phyloP scores from a whole-genome alignment of 2,329 filamentous ascomycete species.

The Acrodontium crateriforme region DNA sequence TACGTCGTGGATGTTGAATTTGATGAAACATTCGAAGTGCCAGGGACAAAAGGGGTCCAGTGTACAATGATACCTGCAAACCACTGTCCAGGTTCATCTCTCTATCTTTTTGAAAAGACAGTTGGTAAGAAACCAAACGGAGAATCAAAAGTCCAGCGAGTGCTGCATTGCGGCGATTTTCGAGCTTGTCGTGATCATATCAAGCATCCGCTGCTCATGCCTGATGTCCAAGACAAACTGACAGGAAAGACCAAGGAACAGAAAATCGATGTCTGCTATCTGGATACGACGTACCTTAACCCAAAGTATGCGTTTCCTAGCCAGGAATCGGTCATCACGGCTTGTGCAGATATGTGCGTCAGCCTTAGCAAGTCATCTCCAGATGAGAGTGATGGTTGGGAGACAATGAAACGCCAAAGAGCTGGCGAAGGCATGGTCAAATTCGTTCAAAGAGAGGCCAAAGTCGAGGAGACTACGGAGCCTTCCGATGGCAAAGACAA shows the following conservation, averaged over 20 bases:
- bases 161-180: slow-evolving; percentile 93
- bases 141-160: slow-evolving; percentile 50
- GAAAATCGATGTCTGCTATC: slow-evolving; percentile 86
- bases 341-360: slow-evolving; percentile 80
- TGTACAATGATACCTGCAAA: slow-evolving; percentile 96
- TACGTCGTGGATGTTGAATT: slow-evolving; percentile 80
- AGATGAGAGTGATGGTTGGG: slow-evolving; percentile 42
- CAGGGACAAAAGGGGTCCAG: slow-evolving; percentile 64
- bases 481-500: slow-evolving; percentile 20
- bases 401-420: slow-evolving; percentile 41
- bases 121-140: slow-evolving; percentile 44
- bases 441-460: slow-evolving; percentile 40
- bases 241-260: slow-evolving; percentile 64
- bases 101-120: slow-evolving; percentile 82
- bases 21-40: slow-evolving; percentile 64
- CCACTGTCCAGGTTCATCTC: slow-evolving; percentile 86
- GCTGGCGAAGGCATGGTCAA: slow-evolving; percentile 48
- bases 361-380: slow-evolving; percentile 54
- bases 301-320: slow-evolving; percentile 89
- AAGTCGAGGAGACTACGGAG: slow-evolving; percentile 25
- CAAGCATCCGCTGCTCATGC: slow-evolving; percentile 64
- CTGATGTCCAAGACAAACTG: slow-evolving; percentile 55
- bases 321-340: slow-evolving; percentile 73
- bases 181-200: slow-evolving; percentile 77
- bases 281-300: slow-evolving; percentile 94